Conservation (phyloP, 805 yeast species). For the Ogataea degrootiae region DNA sequence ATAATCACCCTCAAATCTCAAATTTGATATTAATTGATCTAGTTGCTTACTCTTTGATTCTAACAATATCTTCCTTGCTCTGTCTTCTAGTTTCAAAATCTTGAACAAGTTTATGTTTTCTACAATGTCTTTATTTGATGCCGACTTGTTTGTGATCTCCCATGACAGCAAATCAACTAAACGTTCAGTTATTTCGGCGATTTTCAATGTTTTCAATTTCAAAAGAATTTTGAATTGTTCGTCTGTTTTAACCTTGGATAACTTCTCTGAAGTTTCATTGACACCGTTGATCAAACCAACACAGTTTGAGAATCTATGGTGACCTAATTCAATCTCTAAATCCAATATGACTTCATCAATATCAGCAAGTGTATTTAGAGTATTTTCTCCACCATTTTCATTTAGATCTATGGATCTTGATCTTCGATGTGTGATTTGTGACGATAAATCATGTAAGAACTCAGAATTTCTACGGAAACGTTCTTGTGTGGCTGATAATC, state of each 20-base stretch:
- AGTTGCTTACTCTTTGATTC: conserved; percentile 44
- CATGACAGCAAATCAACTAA: conserved; percentile 15
- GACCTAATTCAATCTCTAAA: conserved; percentile 45
- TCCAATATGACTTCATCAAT: conserved; percentile 47
- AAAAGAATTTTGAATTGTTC: conserved; percentile 12
- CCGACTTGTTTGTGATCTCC: conserved; percentile 19
- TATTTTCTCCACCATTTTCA: conserved; percentile 17
- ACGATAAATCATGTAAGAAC: conserved; percentile 52
- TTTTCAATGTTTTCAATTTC: conserved; percentile 20
- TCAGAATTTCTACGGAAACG: conserved; percentile 29
- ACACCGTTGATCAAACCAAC: conserved; percentile 30
- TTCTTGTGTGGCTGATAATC: conserved; percentile 29
- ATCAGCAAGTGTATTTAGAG: conserved; percentile 14
- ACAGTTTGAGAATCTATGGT: conserved; percentile 40
- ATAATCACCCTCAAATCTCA: conserved; percentile 53
- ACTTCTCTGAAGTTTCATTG: conserved; percentile 16
- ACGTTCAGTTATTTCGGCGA: conserved; percentile 17
- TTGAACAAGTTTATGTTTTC: conserved; percentile 27
- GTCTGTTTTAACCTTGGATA: conserved; percentile 13
- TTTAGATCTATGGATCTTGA: conserved; percentile 45
- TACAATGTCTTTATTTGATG: conserved; percentile 14
- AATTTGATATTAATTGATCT: conserved; percentile 40
- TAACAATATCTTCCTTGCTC: conserved; percentile 46
- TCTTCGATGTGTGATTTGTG: conserved; percentile 53
- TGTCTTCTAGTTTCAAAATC: conserved; percentile 39